phyloP scores from a whole-genome alignment of 2,329 filamentous ascomycete genomes.

The Fusarium buharicum region DNA sequence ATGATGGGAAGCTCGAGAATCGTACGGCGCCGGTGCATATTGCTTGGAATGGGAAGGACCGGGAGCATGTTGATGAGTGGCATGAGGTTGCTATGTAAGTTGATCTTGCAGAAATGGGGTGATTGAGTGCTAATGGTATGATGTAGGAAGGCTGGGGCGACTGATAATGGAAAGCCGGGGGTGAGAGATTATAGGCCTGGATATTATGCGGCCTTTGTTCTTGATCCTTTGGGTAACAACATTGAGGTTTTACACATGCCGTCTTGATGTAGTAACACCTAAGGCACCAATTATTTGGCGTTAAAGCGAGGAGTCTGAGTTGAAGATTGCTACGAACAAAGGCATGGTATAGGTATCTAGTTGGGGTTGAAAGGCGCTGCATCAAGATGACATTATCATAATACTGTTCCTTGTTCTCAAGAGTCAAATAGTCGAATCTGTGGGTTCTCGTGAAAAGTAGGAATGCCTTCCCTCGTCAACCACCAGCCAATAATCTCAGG shows the following conservation, averaged over 20 bases:
- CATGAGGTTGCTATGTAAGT: slow-evolving; percentile 43
- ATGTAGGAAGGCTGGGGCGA: slow-evolving; percentile 55
- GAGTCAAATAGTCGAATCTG: not conserved
- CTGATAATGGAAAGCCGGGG: slow-evolving; percentile 61
- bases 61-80: slow-evolving; percentile 41
- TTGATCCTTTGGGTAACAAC: slow-evolving; percentile 64
- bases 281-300: not conserved
- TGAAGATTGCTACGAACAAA: not conserved
- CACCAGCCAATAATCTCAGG: slow-evolving; percentile 8
- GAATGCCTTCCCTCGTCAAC: slow-evolving; percentile 18
- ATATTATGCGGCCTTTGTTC: slow-evolving; percentile 63
- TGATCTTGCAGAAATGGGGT: rapidly evolving
- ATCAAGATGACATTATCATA: not conserved
- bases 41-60: slow-evolving; percentile 35
- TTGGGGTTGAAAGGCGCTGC: not conserved
- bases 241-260: slow-evolving; percentile 56
- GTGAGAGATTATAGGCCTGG: slow-evolving; percentile 56
- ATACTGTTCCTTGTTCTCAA: not conserved
- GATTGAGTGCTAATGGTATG: not conserved
- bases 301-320: slow-evolving; percentile 1
- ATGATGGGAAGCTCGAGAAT: slow-evolving; percentile 37
- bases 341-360: not conserved
- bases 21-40: slow-evolving; percentile 39
- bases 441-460: slow-evolving; percentile 13
- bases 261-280: not conserved